These are phyloP conservation scores for Yueomyces sp. DNA, from an alignment of 805 yeast genomes.

Conservation along the genomic window DNA sequence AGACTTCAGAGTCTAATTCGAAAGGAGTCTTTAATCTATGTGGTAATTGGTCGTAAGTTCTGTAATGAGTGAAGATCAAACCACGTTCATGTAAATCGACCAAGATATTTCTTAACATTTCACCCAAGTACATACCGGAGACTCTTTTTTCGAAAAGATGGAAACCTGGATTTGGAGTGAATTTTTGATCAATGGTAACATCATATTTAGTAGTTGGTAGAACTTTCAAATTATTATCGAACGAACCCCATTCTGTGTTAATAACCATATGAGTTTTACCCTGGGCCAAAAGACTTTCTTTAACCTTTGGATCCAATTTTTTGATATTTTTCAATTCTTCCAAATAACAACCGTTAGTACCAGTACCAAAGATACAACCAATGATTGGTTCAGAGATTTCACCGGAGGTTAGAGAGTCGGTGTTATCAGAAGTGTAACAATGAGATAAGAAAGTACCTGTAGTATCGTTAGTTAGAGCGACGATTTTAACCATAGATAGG, in stretches of 20 bases:
- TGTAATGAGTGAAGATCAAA: slow-evolving; percentile 44
- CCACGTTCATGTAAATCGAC: slow-evolving; percentile 52
- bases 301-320: slow-evolving; percentile 45
- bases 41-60: slow-evolving; percentile 26
- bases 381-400: slow-evolving; percentile 64
- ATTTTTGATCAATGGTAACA: slow-evolving; percentile 45
- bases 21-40: slow-evolving; percentile 67
- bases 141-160: slow-evolving; percentile 91
- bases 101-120: slow-evolving; percentile 61
- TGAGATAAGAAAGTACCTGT: slow-evolving; percentile 88
- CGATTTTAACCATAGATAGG: slow-evolving; percentile 50
- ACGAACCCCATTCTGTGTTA: slow-evolving; percentile 97
- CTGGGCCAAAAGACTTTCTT: slow-evolving; percentile 25
- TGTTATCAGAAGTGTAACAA: slow-evolving; percentile 51
- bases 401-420: slow-evolving; percentile 33
- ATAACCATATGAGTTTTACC: slow-evolving; percentile 66
- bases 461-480: slow-evolving; percentile 90
- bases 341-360: slow-evolving; percentile 91
- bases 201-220: slow-evolving; percentile 77
- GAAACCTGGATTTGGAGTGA: slow-evolving; percentile 70
- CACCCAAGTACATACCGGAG: slow-evolving; percentile 89
- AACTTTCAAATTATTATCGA: slow-evolving; percentile 66
- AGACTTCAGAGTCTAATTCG: slow-evolving; percentile 68
- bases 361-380: slow-evolving; percentile 94
- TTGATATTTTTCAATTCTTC: slow-evolving; percentile 64